Conservation (phyloP, 441 rosid genomes). For the Breynia disticha region DNA sequence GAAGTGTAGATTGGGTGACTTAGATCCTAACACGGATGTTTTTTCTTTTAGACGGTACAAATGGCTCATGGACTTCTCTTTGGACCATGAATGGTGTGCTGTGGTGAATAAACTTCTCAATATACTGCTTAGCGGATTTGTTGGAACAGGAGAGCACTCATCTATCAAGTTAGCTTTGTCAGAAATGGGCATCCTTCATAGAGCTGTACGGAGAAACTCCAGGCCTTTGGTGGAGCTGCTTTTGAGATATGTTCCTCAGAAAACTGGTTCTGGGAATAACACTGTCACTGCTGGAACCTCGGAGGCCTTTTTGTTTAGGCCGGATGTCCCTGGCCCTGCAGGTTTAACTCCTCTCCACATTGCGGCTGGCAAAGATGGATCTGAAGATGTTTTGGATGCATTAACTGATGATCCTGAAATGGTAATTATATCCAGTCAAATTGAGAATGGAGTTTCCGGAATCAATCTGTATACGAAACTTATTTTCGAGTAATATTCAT, state of each 20-base stretch:
- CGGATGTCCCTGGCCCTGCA: slow-evolving; percentile 67
- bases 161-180: slow-evolving; percentile 37
- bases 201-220: slow-evolving; percentile 80
- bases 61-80: slow-evolving; percentile 80
- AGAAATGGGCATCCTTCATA: slow-evolving; percentile 77
- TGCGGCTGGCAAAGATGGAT: slow-evolving; percentile 94
- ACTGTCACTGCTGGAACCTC: slow-evolving; percentile 16
- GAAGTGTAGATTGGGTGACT: slow-evolving; percentile 40
- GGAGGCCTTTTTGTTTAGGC: slow-evolving; percentile 47
- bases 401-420: slow-evolving; percentile 71
- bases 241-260: slow-evolving; percentile 50
- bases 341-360: slow-evolving; percentile 98
- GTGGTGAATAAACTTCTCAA: slow-evolving; percentile 69
- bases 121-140: slow-evolving; percentile 47
- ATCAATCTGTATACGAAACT: background rate
- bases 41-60: slow-evolving; percentile 63
- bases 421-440: slow-evolving; percentile 32
- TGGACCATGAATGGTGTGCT: slow-evolving; percentile 92
- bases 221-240: slow-evolving; percentile 67
- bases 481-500: background rate
- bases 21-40: slow-evolving; percentile 45
- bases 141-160: slow-evolving; percentile 42
- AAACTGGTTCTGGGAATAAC: slow-evolving; percentile 18
- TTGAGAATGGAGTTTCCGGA: no score
- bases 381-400: slow-evolving; percentile 73